These are phyloP conservation scores for Russula virescens DNA, from an alignment of 768 basidiomycete species.

Conservation along the genomic window DNA sequence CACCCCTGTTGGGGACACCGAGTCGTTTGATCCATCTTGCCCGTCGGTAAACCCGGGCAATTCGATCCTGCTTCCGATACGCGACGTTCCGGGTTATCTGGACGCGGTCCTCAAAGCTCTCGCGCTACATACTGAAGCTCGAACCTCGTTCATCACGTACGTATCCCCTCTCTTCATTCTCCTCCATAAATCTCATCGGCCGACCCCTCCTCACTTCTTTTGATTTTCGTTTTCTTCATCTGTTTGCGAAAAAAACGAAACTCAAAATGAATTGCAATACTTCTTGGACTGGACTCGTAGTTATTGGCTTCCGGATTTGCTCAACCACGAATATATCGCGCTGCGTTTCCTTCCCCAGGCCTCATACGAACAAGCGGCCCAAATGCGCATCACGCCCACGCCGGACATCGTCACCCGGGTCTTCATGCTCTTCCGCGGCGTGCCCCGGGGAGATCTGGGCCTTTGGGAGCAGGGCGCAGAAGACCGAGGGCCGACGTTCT, in stretches of 20 bases:
- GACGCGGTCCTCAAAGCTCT: constrained; percentile 32
- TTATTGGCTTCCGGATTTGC: constrained; percentile 42
- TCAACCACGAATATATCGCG: constrained; percentile 37
- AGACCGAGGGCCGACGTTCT: no score
- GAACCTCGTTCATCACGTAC: constrained; percentile 44
- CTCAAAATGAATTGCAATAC: no score
- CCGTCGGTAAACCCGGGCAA: not conserved
- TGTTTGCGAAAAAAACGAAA: no score
- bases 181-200: no score
- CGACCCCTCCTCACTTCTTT: no score
- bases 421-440: constrained; percentile 23
- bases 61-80: constrained; percentile 28
- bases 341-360: constrained; percentile 43
- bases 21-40: constrained; percentile 9
- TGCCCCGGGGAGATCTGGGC: constrained; percentile 30
- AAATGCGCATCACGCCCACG: no score
- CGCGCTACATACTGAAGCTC: constrained; percentile 16
- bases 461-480: no score
- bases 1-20: not conserved
- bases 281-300: no score
- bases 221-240: no score
- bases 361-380: constrained; percentile 38
- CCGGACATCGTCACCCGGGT: no score
- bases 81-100: constrained; percentile 34
- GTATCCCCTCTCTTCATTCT: not conserved